Base-by-base conservation (phyloP, 495 filamentous ascomycete genomes). In the Paragyromitra xinjiangensis region DNA sequence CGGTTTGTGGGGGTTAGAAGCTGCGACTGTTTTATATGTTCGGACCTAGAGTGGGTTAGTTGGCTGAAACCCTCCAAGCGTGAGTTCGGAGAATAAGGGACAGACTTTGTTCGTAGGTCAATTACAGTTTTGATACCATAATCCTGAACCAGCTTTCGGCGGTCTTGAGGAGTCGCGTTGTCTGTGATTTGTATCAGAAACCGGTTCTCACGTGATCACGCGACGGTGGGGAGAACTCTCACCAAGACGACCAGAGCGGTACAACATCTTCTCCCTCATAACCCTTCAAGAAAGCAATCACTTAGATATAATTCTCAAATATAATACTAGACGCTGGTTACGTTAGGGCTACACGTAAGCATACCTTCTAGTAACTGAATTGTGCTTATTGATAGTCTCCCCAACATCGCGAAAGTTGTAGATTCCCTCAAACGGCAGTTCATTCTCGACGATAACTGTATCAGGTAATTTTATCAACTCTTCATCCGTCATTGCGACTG, bases 341-440 rank as follows among this genome's bases (percentile, higher is more conserved):
- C 51, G 14, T 34, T 34, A 34, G 29, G 29, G 29, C 29, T 34
- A 3, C 29, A 34, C 29, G 29, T 62, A 37, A 24, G 59, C 61
- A 8, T 73, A 69, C 53, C 71, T 61, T 34, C 55, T 22, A 19
- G 22, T n/a, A 14, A 11, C 42, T 2, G 87, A 87, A 22, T 86
- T 78, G 53, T 87, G 86, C 26, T 85, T 82, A 71, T 95, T 95
- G 70, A 94, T 85, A 12, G 89, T 90, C 68, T 86, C 84, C n/a
- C 90, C 93, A 69, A 95, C 91, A 87, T 96, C 93, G 45, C 94
- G 90, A 83, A 96, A 94, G 82, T 96, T 95, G 82, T 92, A 85
- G 73, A 95, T 88, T 51, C 86, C 89, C 64, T 91, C 86, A 74
- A 94, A 90, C 0, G 81, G 70, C 7, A n/a, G 19, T 19, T 56